Percentiles rank a stretch among this genome's conserved stretches.
Evolutionary conservation across 176 grass and related monocot species (phyloP).

Genomic region (Oryza glumipatula): DNA sequence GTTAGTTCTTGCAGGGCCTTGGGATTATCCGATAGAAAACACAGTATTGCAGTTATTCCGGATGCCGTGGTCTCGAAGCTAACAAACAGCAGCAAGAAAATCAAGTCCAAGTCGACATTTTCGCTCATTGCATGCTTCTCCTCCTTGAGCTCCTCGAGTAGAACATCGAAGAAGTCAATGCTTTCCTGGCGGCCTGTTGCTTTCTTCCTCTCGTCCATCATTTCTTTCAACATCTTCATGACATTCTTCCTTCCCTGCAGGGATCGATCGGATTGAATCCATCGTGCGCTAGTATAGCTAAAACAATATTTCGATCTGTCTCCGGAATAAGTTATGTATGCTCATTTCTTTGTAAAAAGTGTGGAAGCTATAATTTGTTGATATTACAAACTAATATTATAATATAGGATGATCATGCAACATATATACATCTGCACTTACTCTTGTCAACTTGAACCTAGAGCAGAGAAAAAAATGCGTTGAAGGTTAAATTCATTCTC

Average conservation of each 20-base stretch:
- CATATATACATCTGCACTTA: too few species aligned
- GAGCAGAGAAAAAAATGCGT: too few species aligned
- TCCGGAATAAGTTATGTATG: too few species aligned
- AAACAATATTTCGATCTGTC: too few species aligned
- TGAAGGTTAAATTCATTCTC: too few species aligned
- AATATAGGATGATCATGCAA: too few species aligned
- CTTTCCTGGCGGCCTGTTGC: neutral
- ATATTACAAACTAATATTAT: too few species aligned
- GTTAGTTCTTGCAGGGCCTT: neutral
- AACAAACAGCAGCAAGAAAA: neutral
- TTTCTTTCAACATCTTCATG: conserved; percentile 16
- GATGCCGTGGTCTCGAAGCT: conserved; percentile 14
- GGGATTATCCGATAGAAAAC: neutral
- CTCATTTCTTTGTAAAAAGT: too few species aligned
- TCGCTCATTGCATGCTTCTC: neutral
- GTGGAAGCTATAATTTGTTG: too few species aligned
- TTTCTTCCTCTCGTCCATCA: neutral
- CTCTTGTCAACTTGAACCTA: too few species aligned
- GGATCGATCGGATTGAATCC: neutral
- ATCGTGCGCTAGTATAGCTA: too few species aligned
- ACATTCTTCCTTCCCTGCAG: conserved; percentile 44
- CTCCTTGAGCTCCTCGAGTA: neutral
- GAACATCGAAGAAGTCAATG: neutral
- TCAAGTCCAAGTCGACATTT: neutral
- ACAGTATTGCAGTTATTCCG: conserved; percentile 39